phyloP scores from a whole-genome alignment of 305 asterid genomes.

The Vinca major region DNA sequence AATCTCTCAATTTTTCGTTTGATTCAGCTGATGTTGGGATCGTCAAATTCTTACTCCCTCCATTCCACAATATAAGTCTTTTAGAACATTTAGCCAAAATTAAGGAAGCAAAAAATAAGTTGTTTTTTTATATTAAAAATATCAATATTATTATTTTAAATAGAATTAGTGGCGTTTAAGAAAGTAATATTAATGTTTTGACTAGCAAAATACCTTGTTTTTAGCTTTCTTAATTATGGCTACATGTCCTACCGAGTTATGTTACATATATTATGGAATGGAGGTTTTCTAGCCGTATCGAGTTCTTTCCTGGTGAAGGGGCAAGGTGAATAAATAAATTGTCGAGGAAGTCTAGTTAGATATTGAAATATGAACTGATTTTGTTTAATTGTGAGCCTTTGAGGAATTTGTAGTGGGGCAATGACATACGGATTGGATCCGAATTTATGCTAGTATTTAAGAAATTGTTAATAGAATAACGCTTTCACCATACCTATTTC shows the following conservation, averaged over 20 bases:
- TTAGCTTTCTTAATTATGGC: no score
- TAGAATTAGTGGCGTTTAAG: no score
- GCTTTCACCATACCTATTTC: not conserved
- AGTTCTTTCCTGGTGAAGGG: not conserved
- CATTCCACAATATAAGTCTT: no score
- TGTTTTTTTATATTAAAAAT: no score
- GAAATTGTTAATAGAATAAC: not conserved
- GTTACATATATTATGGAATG: no score
- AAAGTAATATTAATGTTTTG: no score
- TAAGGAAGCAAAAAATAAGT: no score
- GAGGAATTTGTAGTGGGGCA: not conserved
- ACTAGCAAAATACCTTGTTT: no score
- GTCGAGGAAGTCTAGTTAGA: not conserved
- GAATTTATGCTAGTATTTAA: not conserved
- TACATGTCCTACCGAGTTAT: no score
- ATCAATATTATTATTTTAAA: no score
- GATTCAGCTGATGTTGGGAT: not conserved
- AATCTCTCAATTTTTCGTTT: not conserved
- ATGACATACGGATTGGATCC: not conserved
- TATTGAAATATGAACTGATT: conserved; percentile 3
- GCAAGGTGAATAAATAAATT: not conserved
- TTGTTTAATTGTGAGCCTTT: not conserved
- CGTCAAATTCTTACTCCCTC: no score
- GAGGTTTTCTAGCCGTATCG: not conserved
- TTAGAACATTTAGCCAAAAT: no score